Conservation (phyloP, 495 filamentous ascomycete species). For the Penicillium arizonense region DNA sequence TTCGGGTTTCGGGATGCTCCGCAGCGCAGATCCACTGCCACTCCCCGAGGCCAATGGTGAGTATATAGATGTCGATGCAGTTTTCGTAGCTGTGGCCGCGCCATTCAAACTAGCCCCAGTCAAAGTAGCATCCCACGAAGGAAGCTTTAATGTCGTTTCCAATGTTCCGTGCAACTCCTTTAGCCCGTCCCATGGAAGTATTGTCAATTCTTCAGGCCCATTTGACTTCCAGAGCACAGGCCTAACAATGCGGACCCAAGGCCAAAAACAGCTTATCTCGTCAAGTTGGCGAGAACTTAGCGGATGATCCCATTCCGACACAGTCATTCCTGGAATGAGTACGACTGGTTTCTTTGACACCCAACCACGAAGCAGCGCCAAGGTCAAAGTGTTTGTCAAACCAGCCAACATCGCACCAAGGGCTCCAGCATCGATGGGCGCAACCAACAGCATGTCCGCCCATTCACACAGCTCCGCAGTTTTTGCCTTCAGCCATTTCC, state of each 20-base stretch:
- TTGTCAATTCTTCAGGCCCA: slow-evolving; percentile 41
- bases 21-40: slow-evolving; percentile 56
- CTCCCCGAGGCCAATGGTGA: slow-evolving; percentile 60
- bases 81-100: neutral
- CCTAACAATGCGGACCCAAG: slow-evolving; percentile 70
- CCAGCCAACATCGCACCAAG: slow-evolving; percentile 82
- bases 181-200: slow-evolving; percentile 65
- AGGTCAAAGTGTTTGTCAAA: slow-evolving; percentile 67
- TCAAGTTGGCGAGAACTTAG: slow-evolving; percentile 78
- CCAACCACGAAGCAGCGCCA: slow-evolving; percentile 78
- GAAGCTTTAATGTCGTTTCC: slow-evolving; percentile 47
- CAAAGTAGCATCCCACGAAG: slow-evolving; percentile 13
- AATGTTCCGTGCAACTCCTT: slow-evolving; percentile 63
- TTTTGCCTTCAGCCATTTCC: slow-evolving; percentile 50
- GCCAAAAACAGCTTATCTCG: slow-evolving; percentile 77
- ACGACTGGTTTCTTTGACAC: slow-evolving; percentile 79
- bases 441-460: slow-evolving; percentile 82
- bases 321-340: slow-evolving; percentile 79
- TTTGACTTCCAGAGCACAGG: slow-evolving; percentile 75
- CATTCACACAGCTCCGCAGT: slow-evolving; percentile 76
- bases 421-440: slow-evolving; percentile 78
- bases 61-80: slow-evolving; percentile 15
- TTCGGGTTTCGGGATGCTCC: slow-evolving; percentile 16
- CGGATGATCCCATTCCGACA: slow-evolving; percentile 80
- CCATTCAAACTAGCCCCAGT: neutral